These are phyloP conservation scores for Sophora flavescens DNA, from an alignment of 306 rosid species.

Conservation along the genomic window DNA sequence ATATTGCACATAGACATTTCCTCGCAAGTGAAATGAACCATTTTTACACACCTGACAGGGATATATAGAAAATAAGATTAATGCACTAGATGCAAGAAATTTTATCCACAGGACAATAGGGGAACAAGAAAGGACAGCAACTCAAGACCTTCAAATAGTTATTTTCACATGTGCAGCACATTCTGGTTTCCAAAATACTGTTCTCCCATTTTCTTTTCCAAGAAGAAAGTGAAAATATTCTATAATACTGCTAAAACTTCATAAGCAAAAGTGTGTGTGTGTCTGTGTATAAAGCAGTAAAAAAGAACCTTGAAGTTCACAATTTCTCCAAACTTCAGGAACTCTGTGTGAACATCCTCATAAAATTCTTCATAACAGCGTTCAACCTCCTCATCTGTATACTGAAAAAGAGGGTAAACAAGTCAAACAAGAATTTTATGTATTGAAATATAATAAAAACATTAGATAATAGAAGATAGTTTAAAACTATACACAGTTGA, in stretches of 20 bases:
- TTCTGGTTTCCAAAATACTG: constrained; percentile 27
- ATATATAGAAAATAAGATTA: constrained; percentile 35
- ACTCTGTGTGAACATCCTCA: constrained; percentile 98
- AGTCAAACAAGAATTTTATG: constrained; percentile 48
- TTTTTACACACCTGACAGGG: constrained; percentile 86
- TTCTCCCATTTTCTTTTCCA: constrained; percentile 18
- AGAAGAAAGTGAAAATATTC: background rate
- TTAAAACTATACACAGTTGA: background rate
- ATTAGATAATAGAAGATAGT: constrained; percentile 27
- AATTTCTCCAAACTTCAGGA: constrained; percentile 92
- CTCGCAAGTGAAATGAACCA: constrained; percentile 93
- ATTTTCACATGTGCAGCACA: constrained; percentile 8
- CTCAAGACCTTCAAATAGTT: constrained; percentile 6
- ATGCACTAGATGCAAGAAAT: constrained; percentile 40
- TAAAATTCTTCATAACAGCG: constrained; percentile 86
- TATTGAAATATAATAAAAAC: constrained; percentile 37
- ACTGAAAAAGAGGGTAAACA: constrained; percentile 62
- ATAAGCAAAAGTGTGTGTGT: background rate
- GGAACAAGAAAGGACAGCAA: background rate
- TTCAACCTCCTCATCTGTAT: constrained; percentile 90
- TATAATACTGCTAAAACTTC: too few species aligned
- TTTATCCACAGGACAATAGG: constrained; percentile 1
- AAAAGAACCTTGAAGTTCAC: constrained; percentile 88
- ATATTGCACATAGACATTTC: constrained; percentile 87
- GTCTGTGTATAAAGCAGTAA: constrained; percentile 36